Evolutionary conservation across 148 eudicot species (phyloP).

Genomic region (Cornus florida): DNA sequence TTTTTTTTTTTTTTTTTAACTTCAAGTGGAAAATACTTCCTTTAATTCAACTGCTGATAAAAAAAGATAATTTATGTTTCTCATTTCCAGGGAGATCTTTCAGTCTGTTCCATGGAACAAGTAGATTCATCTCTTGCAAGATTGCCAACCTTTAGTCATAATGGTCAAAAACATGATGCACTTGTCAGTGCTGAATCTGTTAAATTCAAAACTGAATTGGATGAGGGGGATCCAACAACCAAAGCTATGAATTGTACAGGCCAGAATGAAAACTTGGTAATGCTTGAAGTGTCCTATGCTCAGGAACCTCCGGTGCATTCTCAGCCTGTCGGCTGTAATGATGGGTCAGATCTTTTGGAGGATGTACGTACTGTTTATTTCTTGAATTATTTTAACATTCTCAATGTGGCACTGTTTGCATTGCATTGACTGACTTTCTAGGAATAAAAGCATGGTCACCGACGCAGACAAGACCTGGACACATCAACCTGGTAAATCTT

Average conservation of each 20-base stretch:
- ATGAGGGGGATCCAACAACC: slow-evolving; percentile 18
- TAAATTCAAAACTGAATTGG: not conserved
- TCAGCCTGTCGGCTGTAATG: slow-evolving; percentile 15
- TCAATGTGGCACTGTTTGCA: not conserved
- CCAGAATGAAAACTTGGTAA: slow-evolving; percentile 17
- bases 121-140: slow-evolving; percentile 14
- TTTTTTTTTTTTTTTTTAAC: not conserved
- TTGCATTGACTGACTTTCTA: not conserved
- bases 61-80: not conserved
- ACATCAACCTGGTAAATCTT: no score
- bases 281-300: not conserved
- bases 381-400: not conserved
- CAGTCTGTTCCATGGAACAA: slow-evolving; percentile 20
- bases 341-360: slow-evolving; percentile 30
- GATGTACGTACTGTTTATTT: slow-evolving; percentile 36
- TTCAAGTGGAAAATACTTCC: not conserved
- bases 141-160: slow-evolving; percentile 6
- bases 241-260: slow-evolving; percentile 17
- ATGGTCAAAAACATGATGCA: not conserved
- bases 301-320: slow-evolving; percentile 22
- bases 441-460: no score
- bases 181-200: not conserved
- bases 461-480: no score
- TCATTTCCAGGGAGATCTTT: slow-evolving; percentile 17
- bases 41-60: not conserved